Evolutionary conservation across 1,284 basidiomycete species (phyloP).

Genomic region (Irpex sp.): DNA sequence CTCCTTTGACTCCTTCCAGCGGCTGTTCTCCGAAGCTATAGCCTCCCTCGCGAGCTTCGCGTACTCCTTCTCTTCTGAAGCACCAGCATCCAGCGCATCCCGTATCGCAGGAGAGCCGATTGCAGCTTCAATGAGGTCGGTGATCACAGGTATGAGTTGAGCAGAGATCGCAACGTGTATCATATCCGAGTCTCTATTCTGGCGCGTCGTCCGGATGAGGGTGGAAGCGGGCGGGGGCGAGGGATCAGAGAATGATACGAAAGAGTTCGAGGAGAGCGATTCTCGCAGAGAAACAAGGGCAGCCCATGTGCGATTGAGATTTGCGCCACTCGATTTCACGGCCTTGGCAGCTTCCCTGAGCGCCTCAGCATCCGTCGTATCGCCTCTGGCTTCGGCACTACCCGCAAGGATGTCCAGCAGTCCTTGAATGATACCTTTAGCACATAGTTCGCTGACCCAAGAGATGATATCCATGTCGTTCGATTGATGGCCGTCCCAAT

Average conservation of each 20-base stretch:
- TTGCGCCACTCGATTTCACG: conserved; percentile 47
- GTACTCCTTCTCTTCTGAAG: conserved; percentile 50
- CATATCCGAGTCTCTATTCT: conserved; percentile 20
- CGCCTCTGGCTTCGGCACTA: conserved; percentile 34
- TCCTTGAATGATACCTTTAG: conserved; percentile 56
- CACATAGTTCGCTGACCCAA: conserved; percentile 63
- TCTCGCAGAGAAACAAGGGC: conserved; percentile 47
- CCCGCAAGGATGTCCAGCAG: conserved; percentile 51
- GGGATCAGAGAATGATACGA: conserved; percentile 49
- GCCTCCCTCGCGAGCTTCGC: conserved; percentile 46
- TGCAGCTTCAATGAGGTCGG: conserved; percentile 50
- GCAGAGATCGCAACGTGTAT: conserved; percentile 42
- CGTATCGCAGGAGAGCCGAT: conserved; percentile 45
- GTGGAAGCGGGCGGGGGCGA: conserved; percentile 42
- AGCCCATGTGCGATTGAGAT: conserved; percentile 59
- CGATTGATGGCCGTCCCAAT: conserved; percentile 29
- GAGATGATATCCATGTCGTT: conserved; percentile 38
- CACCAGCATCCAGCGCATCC: conserved; percentile 54
- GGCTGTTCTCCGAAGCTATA: conserved; percentile 40
- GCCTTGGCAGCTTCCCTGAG: conserved; percentile 46
- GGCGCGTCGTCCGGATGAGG: conserved; percentile 32
- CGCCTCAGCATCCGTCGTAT: conserved; percentile 34
- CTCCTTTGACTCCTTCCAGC: conserved; percentile 36
- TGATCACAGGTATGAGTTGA: conserved; percentile 64
- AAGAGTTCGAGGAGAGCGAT: conserved; percentile 20